Base-by-base conservation (phyloP, 768 basidiomycete species). In the Collybiopsis luxurians region DNA sequence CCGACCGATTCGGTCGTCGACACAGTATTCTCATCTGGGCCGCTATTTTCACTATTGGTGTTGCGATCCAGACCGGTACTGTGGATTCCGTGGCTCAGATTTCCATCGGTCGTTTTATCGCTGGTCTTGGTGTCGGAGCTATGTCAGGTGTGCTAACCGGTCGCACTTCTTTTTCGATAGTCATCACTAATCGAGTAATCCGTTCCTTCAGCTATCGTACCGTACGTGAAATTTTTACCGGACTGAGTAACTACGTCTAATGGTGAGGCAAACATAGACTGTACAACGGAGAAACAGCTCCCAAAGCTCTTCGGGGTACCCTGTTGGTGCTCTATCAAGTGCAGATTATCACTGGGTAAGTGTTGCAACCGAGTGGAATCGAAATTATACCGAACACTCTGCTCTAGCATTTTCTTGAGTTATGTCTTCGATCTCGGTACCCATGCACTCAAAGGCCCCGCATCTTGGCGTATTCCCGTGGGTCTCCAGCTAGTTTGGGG, bases 1-100 rank as follows among this genome's bases (percentile, higher is more conserved):
- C 89, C 40, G 89, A 92, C 63, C 73, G 84, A 19, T 78, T 85
- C 53, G 90, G 90, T 17, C 79, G 90, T 53, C 79, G 80, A 34
- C 86, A 85, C 1, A 89, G 88, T 10, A 87, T 91, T 64, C 74
- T 90, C 27, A 83, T 89, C 50, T 91, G 89, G 89, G 78, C 87
- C 13, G 81, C 69, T 1, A 81, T 91, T 40, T 91, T 91, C 68
- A 90, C 87, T 5, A 60, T 80, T 47, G 87, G 89, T 0, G 82
- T 84, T 24, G 81, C 80, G 2, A 77, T 90, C 54, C 89, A 90
- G 62, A 90, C 88, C 2, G 87, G 75, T 17, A 86, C 89, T 0
- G 73, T 72, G 2, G 73, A 70, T 53, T 84, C 84, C 1, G 66
- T 90, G 31, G 81, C 68, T 1, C 90, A 91, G 64, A 77, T 93